Evolutionary conservation across 1,284 basidiomycete species (phyloP), one percentile per base, ranked within the genome.

Genomic region (Irpex sp.): DNA sequence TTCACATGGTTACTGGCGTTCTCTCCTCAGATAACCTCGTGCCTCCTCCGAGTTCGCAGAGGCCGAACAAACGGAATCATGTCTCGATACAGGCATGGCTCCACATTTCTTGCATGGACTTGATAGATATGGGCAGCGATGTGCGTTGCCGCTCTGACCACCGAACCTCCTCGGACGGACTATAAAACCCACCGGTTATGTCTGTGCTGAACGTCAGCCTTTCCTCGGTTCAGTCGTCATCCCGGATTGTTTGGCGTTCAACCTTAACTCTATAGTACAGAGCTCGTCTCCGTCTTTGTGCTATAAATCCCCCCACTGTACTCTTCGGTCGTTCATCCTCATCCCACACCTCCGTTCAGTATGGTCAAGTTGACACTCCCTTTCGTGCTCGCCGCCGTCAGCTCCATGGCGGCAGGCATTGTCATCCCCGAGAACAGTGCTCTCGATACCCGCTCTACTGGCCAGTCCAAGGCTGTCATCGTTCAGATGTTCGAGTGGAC

Each of bases 401-500:
- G 16, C 5, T 18, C n/a, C 16, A 14, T 51, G 9, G 18, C 48
- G 48, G 48, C 48, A 2, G 48, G 18, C 10, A 51, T 23, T 21
- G 48, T 51, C n/a, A 18, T 18, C 18, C 48, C 48, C 48, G 19
- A 21, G 9, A 33, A 39, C 12, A 10, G 45, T 21, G 36, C 33
- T 33, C 39, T 45, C 21, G n/a, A 51, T 6, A 14, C 51, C 10
- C 63, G 68, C 14, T 61, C 59, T 2, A 66, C 68, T 5, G 56
- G 63, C 18, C 58, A 56, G 9, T 56, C 49, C 58, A 69, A 69
- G 60, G 56, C 59, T 18, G 69, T 71, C 57, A 73, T 75, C 59
- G 65, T 70, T 19, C 73, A 75, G 61, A 72, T 75, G 71, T 75
- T 75, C 62, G 67, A 75, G 58, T 74, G 73, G 72, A 69, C 67